These are phyloP conservation scores for Gossypium anomalum DNA, from an alignment of 345 rosid genomes.

Conservation along the genomic window DNA sequence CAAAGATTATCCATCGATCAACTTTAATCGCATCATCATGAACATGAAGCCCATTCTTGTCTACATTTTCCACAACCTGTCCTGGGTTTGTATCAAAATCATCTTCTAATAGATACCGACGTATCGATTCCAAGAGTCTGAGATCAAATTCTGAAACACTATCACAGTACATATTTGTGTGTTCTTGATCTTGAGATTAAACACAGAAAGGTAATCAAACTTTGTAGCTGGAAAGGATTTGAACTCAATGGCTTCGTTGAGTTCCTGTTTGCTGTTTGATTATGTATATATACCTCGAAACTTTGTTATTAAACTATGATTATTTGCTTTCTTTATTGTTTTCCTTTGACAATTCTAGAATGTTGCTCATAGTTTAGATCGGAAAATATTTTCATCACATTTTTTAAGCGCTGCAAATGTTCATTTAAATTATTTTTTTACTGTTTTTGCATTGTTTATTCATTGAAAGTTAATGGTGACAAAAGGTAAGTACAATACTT, in stretches of 20 bases:
- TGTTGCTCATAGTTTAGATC: neutral
- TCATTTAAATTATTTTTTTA: neutral
- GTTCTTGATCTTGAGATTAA: neutral
- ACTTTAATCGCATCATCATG: neutral
- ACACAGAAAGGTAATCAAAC: neutral
- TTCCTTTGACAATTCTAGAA: neutral
- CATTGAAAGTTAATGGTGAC: neutral
- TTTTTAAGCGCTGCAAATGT: neutral
- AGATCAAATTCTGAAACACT: constrained; percentile 12
- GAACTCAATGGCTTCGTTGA: neutral
- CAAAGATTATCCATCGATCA: constrained; percentile 4
- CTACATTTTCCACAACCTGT: neutral
- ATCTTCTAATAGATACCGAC: constrained; percentile 28
- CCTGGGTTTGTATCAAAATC: constrained; percentile 9
- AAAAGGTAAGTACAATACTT: neutral
- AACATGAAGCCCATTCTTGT: neutral
- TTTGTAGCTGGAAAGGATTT: neutral
- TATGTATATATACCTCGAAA: neutral
- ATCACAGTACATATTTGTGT: neutral
- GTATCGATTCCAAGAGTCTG: constrained; percentile 23
- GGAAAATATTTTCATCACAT: neutral
- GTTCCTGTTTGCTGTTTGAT: neutral
- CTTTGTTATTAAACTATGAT: neutral
- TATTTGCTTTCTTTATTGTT: neutral
- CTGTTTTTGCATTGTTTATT: neutral